These are phyloP conservation scores for Quercus dentata DNA, from an alignment of 306 rosid genomes.

Conservation along the genomic window DNA sequence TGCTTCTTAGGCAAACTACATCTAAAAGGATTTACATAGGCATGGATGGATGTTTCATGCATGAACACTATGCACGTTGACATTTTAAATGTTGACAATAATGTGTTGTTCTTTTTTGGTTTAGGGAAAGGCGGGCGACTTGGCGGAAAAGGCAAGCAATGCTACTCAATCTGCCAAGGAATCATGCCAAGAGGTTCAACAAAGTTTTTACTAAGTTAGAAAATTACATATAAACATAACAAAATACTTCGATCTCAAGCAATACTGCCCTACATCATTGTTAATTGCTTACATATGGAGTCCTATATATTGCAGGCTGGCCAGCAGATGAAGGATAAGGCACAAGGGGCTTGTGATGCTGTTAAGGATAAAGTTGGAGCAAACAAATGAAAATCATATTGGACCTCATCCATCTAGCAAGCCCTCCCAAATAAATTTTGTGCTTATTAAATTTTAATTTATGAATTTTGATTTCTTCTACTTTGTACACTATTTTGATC, in stretches of 20 bases:
- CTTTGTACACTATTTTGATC: background rate
- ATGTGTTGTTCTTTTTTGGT: background rate
- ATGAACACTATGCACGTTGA: too few relatives aligned
- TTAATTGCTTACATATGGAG: background rate
- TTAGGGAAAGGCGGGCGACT: constrained; percentile 40
- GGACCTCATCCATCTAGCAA: background rate
- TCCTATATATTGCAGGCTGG: constrained; percentile 29
- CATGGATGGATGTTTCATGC: background rate
- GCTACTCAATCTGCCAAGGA: constrained; percentile 41
- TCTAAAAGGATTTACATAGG: background rate
- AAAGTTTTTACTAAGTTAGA: background rate
- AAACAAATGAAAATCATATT: constrained; percentile 17
- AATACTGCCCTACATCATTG: background rate
- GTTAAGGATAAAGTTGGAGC: constrained; percentile 18
- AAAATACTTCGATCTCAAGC: background rate
- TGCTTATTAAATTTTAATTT: background rate
- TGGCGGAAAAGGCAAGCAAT: constrained; percentile 34
- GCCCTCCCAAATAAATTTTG: background rate
- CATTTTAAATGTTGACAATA: background rate
- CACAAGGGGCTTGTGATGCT: constrained; percentile 28
- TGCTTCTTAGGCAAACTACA: background rate
- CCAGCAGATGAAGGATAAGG: constrained; percentile 28
- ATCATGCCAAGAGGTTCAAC: constrained; percentile 38
- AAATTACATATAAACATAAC: background rate
- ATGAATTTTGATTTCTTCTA: background rate